Percentiles rank a stretch among this genome's conserved stretches.
phyloP scores from a whole-genome alignment of 129 eudicot genomes.

The Ambrosia trifida region DNA sequence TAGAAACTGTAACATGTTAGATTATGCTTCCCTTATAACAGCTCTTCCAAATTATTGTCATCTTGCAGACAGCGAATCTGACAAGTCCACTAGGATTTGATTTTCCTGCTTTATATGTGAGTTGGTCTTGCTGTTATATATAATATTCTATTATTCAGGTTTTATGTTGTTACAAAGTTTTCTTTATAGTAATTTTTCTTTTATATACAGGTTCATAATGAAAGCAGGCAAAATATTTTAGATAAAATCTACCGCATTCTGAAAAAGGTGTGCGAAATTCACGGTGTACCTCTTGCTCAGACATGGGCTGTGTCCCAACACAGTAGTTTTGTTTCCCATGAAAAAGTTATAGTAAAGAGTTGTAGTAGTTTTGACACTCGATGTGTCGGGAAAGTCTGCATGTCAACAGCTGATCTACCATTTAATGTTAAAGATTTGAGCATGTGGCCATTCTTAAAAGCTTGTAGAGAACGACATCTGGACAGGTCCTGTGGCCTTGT shows the following conservation, averaged over 20 bases:
- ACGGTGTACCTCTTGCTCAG: not conserved
- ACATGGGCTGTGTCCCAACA: not conserved
- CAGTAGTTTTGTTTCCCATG: conserved; percentile 1
- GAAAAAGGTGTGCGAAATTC: not conserved
- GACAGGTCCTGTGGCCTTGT: not conserved
- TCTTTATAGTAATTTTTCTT: not conserved
- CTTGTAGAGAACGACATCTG: conserved; percentile 2
- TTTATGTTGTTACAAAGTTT: not conserved
- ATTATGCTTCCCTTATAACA: not conserved
- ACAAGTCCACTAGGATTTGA: not conserved
- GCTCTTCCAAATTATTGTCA: conserved; percentile 6
- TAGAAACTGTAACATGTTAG: no score
- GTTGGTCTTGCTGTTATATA: not conserved
- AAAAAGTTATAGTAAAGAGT: not conserved
- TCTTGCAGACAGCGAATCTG: conserved; percentile 1
- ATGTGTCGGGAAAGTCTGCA: not conserved
- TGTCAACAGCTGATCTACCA: not conserved
- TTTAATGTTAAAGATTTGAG: not conserved
- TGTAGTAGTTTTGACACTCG: conserved; percentile 6
- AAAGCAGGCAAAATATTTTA: not conserved
- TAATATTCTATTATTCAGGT: not conserved
- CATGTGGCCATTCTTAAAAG: not conserved
- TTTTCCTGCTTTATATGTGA: conserved; percentile 1
- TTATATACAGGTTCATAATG: not conserved
- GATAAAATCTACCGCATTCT: not conserved